Base-by-base conservation (phyloP, 129 eudicot species). In the Saposhnikovia divaricata region DNA sequence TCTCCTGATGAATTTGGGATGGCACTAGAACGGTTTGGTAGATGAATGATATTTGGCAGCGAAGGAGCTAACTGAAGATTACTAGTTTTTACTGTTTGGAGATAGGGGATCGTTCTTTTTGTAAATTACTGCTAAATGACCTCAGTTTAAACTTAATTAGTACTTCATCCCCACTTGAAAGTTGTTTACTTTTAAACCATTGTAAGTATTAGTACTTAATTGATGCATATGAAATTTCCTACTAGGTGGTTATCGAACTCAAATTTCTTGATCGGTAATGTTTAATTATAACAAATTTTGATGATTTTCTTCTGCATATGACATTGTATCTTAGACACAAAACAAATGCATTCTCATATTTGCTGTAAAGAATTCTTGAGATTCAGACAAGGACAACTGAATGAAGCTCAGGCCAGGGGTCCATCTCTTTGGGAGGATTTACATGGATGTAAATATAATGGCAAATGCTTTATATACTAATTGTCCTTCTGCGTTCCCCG, bases 41-140 rank as follows among this genome's bases (percentile, higher is more conserved):
- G 80, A 80, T 57, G 69, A 79, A 48, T 74, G 84, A 86, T 77
- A 80, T 48, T 80, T 86, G 86, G 82, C 82, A 78, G 78, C 28
- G 84, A 92, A 87, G 87, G 80, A 75, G 86, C 97, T 90, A 90
- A 92, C 97, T 85, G 80, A 86, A 81, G 78, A 78, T 81, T 80
- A 45, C 42, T 45, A 82, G 81, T 87, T 87, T 87, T 89, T 86
- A 78, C 80, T 76, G 85, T 82, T 89, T 75, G 87, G 87, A 87
- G 50, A 39, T 39, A n/a, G 76, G 38, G 55, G 21, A 11, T 9
- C 47, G 47, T 77, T 78, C 16, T 27, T 82, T 86, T 83, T 86
- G 89, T 86, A 86, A 77, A 86, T 80, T 78, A 50, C 45, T 69
- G 77, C 73, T 39, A 66, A 80, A 74, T 80, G 82, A 83, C 78